Evolutionary conservation across 305 asterid species (phyloP).

Genomic region (Fraxinus velutina): DNA sequence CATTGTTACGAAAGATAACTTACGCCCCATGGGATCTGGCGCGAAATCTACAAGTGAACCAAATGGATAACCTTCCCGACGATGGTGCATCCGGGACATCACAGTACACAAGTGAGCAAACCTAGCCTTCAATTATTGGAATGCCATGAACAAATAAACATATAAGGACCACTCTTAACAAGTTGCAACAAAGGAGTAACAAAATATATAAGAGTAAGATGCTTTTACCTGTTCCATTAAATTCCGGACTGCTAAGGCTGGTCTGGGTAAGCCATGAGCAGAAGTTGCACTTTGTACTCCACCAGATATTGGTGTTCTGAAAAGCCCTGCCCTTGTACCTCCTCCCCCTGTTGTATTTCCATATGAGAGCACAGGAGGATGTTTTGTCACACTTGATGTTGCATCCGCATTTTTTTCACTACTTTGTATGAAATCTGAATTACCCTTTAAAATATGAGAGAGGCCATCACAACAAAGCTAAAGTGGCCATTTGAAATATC

Average conservation of each 20-base stretch:
- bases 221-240: slow-evolving; percentile 86
- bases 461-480: slow-evolving; percentile 28
- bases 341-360: slow-evolving; percentile 61
- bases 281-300: slow-evolving; percentile 99
- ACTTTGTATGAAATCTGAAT: slow-evolving; percentile 31
- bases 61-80: slow-evolving; percentile 94
- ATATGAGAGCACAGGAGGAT: slow-evolving; percentile 42
- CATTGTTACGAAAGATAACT: slow-evolving; percentile 32
- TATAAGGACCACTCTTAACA: slow-evolving; percentile 10
- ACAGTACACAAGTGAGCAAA: background rate
- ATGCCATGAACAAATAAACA: slow-evolving; percentile 21
- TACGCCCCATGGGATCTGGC: slow-evolving; percentile 92
- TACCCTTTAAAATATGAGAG: slow-evolving; percentile 37
- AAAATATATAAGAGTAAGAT: background rate
- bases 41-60: slow-evolving; percentile 96
- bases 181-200: background rate
- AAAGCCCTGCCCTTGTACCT: slow-evolving; percentile 90
- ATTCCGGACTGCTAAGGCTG: slow-evolving; percentile 94
- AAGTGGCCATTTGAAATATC: slow-evolving; percentile 28
- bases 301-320: slow-evolving; percentile 94
- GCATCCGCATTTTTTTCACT: slow-evolving; percentile 27
- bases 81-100: slow-evolving; percentile 72
- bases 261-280: slow-evolving; percentile 89
- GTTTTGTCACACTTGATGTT: slow-evolving; percentile 32
- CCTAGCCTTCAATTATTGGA: slow-evolving; percentile 13